phyloP scores from a whole-genome alignment of 2,329 filamentous ascomycete species.

The Colletotrichum filicis region DNA sequence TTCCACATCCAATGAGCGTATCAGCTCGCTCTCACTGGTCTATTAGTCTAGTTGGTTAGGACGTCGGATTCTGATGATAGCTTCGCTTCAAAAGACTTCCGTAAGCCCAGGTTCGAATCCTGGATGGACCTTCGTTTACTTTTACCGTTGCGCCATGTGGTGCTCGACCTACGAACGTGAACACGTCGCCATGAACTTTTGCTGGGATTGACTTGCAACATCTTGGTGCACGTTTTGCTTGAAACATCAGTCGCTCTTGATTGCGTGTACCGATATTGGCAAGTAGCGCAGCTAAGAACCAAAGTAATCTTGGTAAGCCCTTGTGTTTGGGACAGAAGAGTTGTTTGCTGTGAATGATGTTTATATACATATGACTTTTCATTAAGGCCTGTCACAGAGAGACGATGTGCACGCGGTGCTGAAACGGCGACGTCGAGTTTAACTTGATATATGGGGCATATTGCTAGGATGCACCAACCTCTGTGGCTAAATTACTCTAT shows the following conservation, averaged over 20 bases:
- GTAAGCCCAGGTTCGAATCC: slow-evolving; percentile 36
- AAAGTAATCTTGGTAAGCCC: background rate
- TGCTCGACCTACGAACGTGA: no score
- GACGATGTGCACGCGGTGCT: background rate
- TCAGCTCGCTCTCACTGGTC: background rate
- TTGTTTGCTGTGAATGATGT: background rate
- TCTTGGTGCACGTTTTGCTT: background rate
- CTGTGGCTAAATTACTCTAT: background rate
- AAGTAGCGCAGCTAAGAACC: background rate
- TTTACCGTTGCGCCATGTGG: background rate
- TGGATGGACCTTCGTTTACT: slow-evolving; percentile 28
- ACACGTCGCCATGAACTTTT: background rate
- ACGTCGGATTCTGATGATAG: slow-evolving; percentile 34
- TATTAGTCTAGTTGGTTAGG: slow-evolving; percentile 36
- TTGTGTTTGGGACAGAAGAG: background rate
- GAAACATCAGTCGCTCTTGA: background rate
- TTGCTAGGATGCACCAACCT: background rate
- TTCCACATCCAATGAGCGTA: background rate
- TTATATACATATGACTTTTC: background rate
- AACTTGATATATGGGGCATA: background rate
- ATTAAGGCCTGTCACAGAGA: background rate
- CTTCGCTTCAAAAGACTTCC: background rate
- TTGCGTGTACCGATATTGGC: background rate
- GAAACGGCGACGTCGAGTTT: slow-evolving; percentile 16
- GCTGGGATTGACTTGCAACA: no score